These are phyloP conservation scores for Terfezia boudieri DNA, from an alignment of 495 filamentous ascomycete genomes.

Conservation along the genomic window DNA sequence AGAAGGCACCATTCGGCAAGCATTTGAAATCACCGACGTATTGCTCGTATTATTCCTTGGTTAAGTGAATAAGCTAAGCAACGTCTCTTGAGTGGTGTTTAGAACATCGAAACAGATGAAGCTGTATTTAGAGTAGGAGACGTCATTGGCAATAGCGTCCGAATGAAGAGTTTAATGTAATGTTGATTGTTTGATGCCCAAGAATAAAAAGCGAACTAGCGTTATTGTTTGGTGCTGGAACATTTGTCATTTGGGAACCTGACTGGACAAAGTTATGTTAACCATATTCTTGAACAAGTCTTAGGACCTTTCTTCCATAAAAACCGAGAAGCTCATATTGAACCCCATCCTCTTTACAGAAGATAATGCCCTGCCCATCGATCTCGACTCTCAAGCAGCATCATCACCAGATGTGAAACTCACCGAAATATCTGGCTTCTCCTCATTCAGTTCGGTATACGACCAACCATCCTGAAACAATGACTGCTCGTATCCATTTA, in stretches of 20 bases:
- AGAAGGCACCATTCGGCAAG: not conserved
- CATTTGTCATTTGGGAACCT: not conserved
- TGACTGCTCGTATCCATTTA: not conserved
- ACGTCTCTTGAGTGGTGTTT: not conserved
- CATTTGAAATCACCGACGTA: not conserved
- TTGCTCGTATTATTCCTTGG: not conserved
- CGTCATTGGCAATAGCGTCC: not conserved
- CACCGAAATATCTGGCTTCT: slow-evolving; percentile 1
- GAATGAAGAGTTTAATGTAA: not conserved
- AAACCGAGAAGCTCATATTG: not conserved
- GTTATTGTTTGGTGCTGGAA: slow-evolving; percentile 1
- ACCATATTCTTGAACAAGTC: not conserved
- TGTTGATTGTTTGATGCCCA: not conserved
- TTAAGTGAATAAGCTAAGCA: not conserved
- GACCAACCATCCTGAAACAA: not conserved
- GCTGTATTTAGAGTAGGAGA: not conserved
- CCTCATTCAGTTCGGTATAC: not conserved
- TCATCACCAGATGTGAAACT: slow-evolving; percentile 1
- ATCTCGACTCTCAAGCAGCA: not conserved
- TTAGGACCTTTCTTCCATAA: not conserved
- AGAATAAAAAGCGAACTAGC: not conserved
- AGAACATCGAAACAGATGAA: not conserved
- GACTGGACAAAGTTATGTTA: not conserved
- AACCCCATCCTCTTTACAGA: not conserved
- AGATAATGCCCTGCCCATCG: not conserved